Evolutionary conservation across 2,329 filamentous ascomycete species (phyloP).

Genomic region (Cladorrhinum sp.): DNA sequence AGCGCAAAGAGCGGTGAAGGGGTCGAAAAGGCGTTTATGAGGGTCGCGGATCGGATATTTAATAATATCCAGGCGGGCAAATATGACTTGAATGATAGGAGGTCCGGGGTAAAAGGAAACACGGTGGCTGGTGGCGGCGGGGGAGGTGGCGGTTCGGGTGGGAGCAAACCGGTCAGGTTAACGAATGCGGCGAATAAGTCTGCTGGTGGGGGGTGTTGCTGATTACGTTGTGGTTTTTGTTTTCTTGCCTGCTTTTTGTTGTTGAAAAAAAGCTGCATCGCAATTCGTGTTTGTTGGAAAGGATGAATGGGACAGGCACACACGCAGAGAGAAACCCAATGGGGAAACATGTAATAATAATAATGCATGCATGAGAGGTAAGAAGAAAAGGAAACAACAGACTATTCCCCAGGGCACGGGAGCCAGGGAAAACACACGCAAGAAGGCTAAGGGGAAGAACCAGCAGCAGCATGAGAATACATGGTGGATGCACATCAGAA

Average conservation of each 20-base stretch:
- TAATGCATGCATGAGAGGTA: not conserved
- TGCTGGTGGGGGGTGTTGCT: constrained; percentile 48
- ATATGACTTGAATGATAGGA: constrained; percentile 90
- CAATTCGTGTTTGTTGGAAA: not conserved
- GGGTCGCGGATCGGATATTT: constrained; percentile 93
- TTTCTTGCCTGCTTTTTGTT: not conserved
- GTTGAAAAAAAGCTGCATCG: not conserved
- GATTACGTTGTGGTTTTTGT: constrained; percentile 20
- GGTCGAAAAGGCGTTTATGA: constrained; percentile 88
- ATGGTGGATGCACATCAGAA: not conserved
- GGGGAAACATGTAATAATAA: constrained; percentile 6
- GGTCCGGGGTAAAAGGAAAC: constrained; percentile 83
- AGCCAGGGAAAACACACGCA: not conserved
- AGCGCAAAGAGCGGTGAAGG: constrained; percentile 93
- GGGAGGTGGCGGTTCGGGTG: constrained; percentile 25
- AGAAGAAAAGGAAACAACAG: not conserved
- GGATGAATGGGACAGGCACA: not conserved
- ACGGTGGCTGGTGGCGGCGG: constrained; percentile 36
- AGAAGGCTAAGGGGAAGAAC: not conserved
- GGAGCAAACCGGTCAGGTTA: constrained; percentile 45
- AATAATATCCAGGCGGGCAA: constrained; percentile 93
- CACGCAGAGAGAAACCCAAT: not conserved
- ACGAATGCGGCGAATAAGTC: constrained; percentile 38
- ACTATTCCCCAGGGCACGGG: not conserved
- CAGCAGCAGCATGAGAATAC: not conserved